Conservation (phyloP, 2,329 filamentous ascomycete genomes). For the Cadophora sp. region DNA sequence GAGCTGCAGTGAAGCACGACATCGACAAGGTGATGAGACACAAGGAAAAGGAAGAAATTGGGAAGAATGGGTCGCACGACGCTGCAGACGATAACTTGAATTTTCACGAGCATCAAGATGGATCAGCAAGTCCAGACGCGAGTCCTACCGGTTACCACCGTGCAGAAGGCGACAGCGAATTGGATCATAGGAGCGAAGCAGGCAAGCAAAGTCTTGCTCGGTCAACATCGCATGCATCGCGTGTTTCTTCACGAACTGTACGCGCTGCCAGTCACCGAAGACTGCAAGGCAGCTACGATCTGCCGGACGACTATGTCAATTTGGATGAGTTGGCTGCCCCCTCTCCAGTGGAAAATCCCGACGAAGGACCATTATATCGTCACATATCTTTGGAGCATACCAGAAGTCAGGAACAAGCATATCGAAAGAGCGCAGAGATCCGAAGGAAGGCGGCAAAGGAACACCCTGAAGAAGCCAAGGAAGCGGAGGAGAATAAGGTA, state of each 20-base stretch:
- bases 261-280: background rate
- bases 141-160: conserved; percentile 44
- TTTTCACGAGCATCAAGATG: conserved; percentile 49
- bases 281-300: conserved; percentile 26
- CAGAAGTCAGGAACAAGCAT: conserved; percentile 31
- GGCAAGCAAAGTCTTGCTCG: conserved; percentile 21
- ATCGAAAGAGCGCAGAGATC: conserved; percentile 24
- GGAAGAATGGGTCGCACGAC: conserved; percentile 9
- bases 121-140: conserved; percentile 47
- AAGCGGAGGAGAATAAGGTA: conserved; percentile 22
- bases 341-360: conserved; percentile 53
- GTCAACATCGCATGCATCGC: conserved; percentile 22
- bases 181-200: conserved; percentile 35
- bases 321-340: conserved; percentile 52
- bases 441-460: conserved; percentile 11
- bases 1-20: conserved; percentile 12
- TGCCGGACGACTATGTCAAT: conserved; percentile 47
- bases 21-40: background rate
- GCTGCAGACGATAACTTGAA: conserved; percentile 47
- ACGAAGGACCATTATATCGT: conserved; percentile 46
- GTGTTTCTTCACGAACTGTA: conserved; percentile 12
- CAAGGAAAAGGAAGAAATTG: background rate
- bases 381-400: conserved; percentile 50
- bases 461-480: conserved; percentile 16
- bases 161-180: conserved; percentile 47